These are phyloP conservation scores for Sicyos edulis DNA, from an alignment of 306 rosid species.

Conservation along the genomic window DNA sequence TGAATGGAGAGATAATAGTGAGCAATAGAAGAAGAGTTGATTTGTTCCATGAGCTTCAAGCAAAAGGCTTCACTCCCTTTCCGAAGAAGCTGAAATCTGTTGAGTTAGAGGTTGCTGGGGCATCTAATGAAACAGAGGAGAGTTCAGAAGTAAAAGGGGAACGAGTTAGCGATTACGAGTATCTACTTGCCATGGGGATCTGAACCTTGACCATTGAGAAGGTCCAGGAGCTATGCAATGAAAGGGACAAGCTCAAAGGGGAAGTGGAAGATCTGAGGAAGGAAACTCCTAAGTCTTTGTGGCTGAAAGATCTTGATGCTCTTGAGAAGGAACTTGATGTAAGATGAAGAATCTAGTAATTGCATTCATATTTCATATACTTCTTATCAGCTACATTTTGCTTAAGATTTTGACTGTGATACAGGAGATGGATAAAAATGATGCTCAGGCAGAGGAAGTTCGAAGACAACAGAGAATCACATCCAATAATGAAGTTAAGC, in stretches of 20 bases:
- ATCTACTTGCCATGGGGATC: conserved; percentile 67
- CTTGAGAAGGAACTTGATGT: no score
- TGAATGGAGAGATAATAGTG: conserved; percentile 71
- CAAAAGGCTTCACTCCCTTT: no score
- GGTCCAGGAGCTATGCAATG: conserved; percentile 56
- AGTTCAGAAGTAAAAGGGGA: conserved; percentile 34
- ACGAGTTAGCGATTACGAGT: conserved; percentile 55
- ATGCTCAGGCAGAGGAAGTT: conserved; percentile 50
- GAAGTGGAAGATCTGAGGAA: no score
- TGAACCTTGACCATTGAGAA: conserved; percentile 68
- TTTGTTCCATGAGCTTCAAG: conserved; percentile 13
- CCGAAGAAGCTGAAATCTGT: conserved; percentile 34
- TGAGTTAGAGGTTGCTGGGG: conserved; percentile 94
- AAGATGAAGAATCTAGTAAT: background rate
- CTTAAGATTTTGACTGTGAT: background rate
- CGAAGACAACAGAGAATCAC: conserved; percentile 42
- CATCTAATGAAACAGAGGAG: conserved; percentile 48
- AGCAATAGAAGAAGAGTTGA: conserved; percentile 71
- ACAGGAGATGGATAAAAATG: conserved; percentile 60
- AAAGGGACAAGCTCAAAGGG: conserved; percentile 38
- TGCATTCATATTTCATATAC: background rate
- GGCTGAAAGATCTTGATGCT: no score
- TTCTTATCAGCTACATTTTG: background rate
- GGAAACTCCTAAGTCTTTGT: no score
- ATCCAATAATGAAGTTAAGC: conserved; percentile 26